Evolutionary conservation across 331 rosid genomes (phyloP), one percentile per base, ranked within the genome.

Genomic region (Malus hybrid): DNA sequence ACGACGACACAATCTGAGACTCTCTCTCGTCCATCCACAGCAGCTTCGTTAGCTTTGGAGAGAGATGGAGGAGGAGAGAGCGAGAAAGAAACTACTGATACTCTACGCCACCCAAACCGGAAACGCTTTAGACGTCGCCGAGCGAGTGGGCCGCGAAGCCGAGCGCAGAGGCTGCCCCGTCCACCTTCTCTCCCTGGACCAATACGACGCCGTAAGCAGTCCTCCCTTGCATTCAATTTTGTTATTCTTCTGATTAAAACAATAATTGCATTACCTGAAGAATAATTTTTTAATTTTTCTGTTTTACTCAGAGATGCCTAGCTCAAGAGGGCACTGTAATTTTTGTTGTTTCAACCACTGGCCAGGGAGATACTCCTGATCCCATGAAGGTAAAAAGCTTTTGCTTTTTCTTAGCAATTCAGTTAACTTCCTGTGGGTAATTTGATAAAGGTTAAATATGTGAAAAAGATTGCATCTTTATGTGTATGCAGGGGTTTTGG

Each of bases 331-430:
- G 71, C 46, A 87, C 90, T 80, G 87, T 88, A 65, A 75, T 90
- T 85, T 91, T 93, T 81, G 93, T 93, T 73, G 97, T 90, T 82
- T 91, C 98, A 56, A 93, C 98, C 67, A 91, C 97, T 3, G 97
- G 98, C 79, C 98, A 93, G 85, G 98, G 98, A 16, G 97, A 93
- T 73, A 36, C 97, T 68, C 97, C 97, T 31, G 92, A 90, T 86
- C 73, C 99, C 77, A 90, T 92, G 95, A 91, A 85, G 95, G 98
- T 90, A 46, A 13, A 36, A 13, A 46, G 52, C 16, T 46, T 46
- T 79, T 57, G 71, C 15, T 29, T 63, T 29, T 7, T 18, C 65
- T 39, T 29, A 67, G 42, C 66, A 69, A 46, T 10, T 28, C 54
- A 55, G 22, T 10, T 34, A 59, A 50, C n/a, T 73, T 48, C 42